Conservation (phyloP, 306 rosid genomes). For the Cotoneaster glaucophyllus region DNA sequence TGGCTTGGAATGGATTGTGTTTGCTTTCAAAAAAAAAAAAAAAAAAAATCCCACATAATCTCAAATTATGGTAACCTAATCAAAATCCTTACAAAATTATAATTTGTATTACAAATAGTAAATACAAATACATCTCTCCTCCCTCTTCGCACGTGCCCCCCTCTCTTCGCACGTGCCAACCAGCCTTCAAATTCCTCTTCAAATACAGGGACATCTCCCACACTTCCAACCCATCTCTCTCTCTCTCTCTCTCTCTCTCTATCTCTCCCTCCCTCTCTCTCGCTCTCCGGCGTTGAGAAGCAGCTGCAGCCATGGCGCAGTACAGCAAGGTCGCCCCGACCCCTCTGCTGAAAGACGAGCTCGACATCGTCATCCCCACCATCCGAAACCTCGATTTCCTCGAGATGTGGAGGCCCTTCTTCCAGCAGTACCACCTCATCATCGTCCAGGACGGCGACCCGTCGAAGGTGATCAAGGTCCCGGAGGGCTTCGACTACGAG, state of each 20-base stretch:
- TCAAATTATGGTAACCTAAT: neutral
- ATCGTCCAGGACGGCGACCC: conserved; percentile 91
- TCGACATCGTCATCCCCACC: conserved; percentile 82
- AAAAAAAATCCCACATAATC: neutral
- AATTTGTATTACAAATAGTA: neutral
- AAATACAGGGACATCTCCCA: conserved; percentile 2
- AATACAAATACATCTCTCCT: neutral
- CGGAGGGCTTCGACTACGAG: conserved; percentile 60
- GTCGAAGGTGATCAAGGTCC: conserved; percentile 51
- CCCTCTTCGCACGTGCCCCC: conserved; percentile 13
- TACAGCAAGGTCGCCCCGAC: conserved; percentile 26
- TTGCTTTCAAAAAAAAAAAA: too few species aligned
- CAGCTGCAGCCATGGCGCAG: conserved; percentile 24
- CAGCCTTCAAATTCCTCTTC: neutral
- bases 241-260: neutral
- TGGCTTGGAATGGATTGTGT: too few species aligned
- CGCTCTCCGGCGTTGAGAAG: neutral
- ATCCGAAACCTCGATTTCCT: conserved; percentile 72
- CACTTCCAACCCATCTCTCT: neutral
- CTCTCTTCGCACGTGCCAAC: neutral
- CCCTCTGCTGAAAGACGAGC: conserved; percentile 53
- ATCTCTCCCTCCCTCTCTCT: neutral
- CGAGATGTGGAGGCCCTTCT: conserved; percentile 73
- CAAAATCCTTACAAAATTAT: neutral
- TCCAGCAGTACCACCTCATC: conserved; percentile 63